These are phyloP conservation scores for Hyaloperonospora arabidopsidis DNA, from an alignment of 352 stramenopile genomes.

Conservation along the genomic window DNA sequence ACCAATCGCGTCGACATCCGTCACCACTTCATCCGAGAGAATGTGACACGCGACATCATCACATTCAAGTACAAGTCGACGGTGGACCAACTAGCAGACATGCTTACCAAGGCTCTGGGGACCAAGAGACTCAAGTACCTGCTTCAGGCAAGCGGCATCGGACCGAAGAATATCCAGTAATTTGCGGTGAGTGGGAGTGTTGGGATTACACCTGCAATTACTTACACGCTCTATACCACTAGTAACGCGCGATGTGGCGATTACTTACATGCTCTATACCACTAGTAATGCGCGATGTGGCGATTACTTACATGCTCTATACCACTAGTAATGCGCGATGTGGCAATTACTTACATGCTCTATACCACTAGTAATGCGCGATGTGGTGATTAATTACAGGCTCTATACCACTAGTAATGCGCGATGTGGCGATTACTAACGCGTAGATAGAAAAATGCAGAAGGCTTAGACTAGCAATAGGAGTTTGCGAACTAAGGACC, in stretches of 20 bases:
- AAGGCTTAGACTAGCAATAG: no score
- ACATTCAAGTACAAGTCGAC: not conserved
- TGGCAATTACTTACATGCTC: no score
- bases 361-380: no score
- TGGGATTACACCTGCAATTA: slow-evolving; percentile 3
- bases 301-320: no score
- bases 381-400: no score
- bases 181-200: slow-evolving; percentile 8
- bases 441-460: not conserved
- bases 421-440: not conserved
- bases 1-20: no score
- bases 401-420: no score
- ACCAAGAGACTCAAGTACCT: not conserved
- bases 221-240: no score
- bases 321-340: no score
- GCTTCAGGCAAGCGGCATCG: not conserved
- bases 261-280: no score
- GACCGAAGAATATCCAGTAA: not conserved
- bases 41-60: not conserved
- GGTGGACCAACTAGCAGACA: not conserved
- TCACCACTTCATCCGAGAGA: not conserved
- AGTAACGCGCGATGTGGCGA: no score
- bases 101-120: not conserved
- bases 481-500: not conserved
- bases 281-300: no score